These are phyloP conservation scores for Ceratobasidium sp. DNA, from an alignment of 1,284 basidiomycete genomes.

Conservation along the genomic window DNA sequence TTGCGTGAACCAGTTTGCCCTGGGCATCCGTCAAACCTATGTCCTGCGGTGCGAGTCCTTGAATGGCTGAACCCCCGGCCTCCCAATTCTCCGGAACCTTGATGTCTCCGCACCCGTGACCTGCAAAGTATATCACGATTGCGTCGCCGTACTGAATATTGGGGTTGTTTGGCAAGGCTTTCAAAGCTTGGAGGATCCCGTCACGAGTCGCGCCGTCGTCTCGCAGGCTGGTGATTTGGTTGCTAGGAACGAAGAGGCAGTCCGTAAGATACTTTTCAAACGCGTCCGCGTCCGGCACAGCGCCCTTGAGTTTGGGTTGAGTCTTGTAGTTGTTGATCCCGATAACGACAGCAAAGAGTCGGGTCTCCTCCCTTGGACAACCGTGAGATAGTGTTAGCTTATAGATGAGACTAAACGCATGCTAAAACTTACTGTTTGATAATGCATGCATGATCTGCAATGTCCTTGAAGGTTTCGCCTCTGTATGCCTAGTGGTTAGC, in stretches of 20 bases:
- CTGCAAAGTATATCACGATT: conserved; percentile 16
- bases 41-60: neutral
- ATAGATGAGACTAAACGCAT: too few relatives aligned
- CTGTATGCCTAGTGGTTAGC: too few relatives aligned
- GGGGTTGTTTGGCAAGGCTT: neutral
- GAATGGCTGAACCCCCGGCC: neutral
- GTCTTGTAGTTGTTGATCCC: neutral
- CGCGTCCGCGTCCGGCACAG: neutral
- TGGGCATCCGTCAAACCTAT: neutral
- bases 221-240: neutral
- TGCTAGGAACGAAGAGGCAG: neutral
- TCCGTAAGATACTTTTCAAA: neutral
- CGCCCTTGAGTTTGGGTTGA: neutral
- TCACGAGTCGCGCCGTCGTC: neutral
- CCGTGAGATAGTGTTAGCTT: too few relatives aligned
- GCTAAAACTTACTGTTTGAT: too few relatives aligned
- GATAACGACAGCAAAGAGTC: conserved; percentile 6
- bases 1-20: neutral
- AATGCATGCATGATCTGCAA: too few relatives aligned
- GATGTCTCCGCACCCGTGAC: neutral
- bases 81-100: neutral
- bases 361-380: too few relatives aligned
- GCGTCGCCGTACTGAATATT: neutral
- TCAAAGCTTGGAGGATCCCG: neutral
- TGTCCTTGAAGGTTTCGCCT: too few relatives aligned